Base-by-base conservation (phyloP, 345 rosid species). In the Acer yangbiense region DNA sequence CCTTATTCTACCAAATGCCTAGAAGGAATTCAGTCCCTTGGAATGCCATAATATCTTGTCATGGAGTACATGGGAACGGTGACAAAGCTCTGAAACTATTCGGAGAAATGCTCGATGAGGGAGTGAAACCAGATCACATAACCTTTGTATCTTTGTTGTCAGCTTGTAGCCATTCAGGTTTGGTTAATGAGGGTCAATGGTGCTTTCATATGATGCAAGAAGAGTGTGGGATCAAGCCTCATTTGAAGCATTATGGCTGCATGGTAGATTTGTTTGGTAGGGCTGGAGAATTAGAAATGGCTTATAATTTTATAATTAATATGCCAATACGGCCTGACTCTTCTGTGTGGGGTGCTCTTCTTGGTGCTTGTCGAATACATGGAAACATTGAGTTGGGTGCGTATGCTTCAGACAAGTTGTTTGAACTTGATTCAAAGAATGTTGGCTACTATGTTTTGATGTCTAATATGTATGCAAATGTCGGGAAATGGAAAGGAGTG, bases 221-320 rank as follows among this genome's bases (percentile, higher is more conserved):
- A 52, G 79, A 81, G 55, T 85, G 81, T 11, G 81, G 90, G 16
- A 79, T 89, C 50, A 63, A 67, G 82, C 91, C 91, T 54, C 77
- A 77, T 79, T 76, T 89, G 88, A 86, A 85, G 79, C 93, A 89
- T 44, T 89, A 82, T 72, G 87, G 93, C 74, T 88, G 93, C 78
- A 88, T 89, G 93, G 91, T 89, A 52, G 93, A 89, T 82, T 82
- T 89, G 82, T 86, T 78, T 69, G 89, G 93, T 69, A 75, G 91
- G 65, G 85, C 91, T 76, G 91, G 93, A 68, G 63, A 77, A 18
- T 77, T 89, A 74, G 90, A 83, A 76, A 83, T 62, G 77, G 93
- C 90, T 11, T 83, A 67, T 58, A 61, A 83, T 55, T 83, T 86
- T 58, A 85, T 88, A 29, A 77, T 82, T 64, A 44, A 66, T 64